A percentile compares a stretch with the other conserved stretches of the same genome.
phyloP scores from a whole-genome alignment of 768 basidiomycete genomes.

The Tricholoma sp. region DNA sequence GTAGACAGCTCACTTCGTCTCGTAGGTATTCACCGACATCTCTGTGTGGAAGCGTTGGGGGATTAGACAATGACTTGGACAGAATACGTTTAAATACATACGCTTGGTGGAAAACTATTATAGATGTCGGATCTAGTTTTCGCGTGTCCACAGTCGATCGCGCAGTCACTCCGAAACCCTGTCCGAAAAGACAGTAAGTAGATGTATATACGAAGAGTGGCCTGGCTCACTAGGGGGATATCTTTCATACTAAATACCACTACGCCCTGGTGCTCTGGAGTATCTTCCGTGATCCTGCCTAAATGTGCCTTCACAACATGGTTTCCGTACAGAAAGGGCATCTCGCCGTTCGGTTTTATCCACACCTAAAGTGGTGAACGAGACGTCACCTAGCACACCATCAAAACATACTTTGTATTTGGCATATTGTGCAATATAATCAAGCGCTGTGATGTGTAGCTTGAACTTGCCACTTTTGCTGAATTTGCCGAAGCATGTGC shows the following conservation, averaged over 20 bases:
- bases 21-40: slow-evolving; percentile 98
- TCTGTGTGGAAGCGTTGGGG: slow-evolving; percentile 32
- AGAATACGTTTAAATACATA: slow-evolving; percentile 32
- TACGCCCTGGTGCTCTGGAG: slow-evolving; percentile 97
- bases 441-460: slow-evolving; percentile 89
- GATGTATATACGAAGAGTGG: neutral
- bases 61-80: slow-evolving; percentile 2
- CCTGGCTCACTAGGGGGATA: slow-evolving; percentile 69
- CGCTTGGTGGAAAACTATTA: slow-evolving; percentile 99
- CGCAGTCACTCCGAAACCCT: slow-evolving; percentile 98
- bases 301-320: slow-evolving; percentile 98
- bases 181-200: slow-evolving; percentile 6
- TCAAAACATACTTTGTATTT: slow-evolving; percentile 80
- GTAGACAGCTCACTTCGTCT: slow-evolving; percentile 66
- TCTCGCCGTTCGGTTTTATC: slow-evolving; percentile 99
- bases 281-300: slow-evolving; percentile 98
- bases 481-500: slow-evolving; percentile 98
- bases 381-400: neutral
- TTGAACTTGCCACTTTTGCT: slow-evolving; percentile 97
- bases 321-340: slow-evolving; percentile 99
- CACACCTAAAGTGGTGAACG: slow-evolving; percentile 59
- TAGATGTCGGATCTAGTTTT: slow-evolving; percentile 95
- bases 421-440: slow-evolving; percentile 92
- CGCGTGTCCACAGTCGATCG: slow-evolving; percentile 93
- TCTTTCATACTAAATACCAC: slow-evolving; percentile 96